Base-by-base conservation (phyloP, 495 filamentous ascomycete genomes). In the Xylaria grammica region DNA sequence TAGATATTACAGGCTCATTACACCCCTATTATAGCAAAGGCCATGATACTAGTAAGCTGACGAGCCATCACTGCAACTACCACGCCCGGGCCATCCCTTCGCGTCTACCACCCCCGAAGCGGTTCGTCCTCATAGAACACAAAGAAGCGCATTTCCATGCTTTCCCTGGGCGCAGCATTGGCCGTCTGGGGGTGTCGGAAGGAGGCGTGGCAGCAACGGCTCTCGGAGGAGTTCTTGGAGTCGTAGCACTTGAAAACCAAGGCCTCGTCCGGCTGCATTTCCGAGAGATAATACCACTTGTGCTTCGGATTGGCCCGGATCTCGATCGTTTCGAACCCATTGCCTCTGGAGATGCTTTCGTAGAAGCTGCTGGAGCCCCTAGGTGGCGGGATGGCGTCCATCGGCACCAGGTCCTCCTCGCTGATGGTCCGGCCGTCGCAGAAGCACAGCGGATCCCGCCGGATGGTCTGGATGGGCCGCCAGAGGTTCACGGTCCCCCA, bases 401-500 rank as follows among this genome's bases (percentile, higher is more conserved):
- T 69, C 0, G 76, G 74, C 5, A 85, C 67, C 1, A 85, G 72
- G 40, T 84, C 81, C 6, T 72, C 75, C 1, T 85, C 82, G 0
- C 72, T 71, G 0, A 85, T 78, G 3, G 74, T 73, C 46, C 77
- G 69, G 0, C 79, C 80, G 53, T 86, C 83, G 0, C 82, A 82
- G 17, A 87, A 81, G 0, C 79, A 77, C 0, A 88, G 70, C 0
- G 84, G 84, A 54, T 87, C 85, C 49, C 82, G 82, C n/a, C 76
- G 65, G 60, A 88, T 84, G 0, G 80, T 79, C 53, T 81, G 79
- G 56, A 89, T 87, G 6, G 87, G 87, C 6, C 86, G 84, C 87
- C 86, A 89, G 57, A 88, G 85, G 65, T 89, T 89, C 73, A 89
- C 87, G 56, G 88, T 87, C 65, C 88, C 85, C 73, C 81, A 86